Base-by-base conservation (phyloP, 2,329 filamentous ascomycete genomes). In the Apiospora phragmitis region DNA sequence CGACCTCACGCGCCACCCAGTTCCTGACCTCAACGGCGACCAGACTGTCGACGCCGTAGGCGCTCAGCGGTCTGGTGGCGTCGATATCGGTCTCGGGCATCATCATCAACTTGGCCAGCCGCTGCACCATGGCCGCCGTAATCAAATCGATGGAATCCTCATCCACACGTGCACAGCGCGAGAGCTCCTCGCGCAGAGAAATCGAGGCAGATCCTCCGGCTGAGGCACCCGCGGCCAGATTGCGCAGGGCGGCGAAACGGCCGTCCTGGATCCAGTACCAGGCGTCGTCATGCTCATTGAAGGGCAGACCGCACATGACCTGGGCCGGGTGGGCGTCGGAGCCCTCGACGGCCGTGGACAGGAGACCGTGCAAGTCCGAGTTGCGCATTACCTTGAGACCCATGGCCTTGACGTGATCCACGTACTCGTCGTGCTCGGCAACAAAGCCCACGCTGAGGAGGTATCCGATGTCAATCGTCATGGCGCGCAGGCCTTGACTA, bases 381-480 rank as follows among this genome's bases (percentile, higher is more conserved):
- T 38, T 62, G 18, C 55, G 55, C 55, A 62, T 62, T 21, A 62
- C 55, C 55, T 62, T 62, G 32, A 62, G 55, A 24, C 55, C 55
- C 55, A 62, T 62, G 29, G 55, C 55, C 32, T 62, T 62, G 18
- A 62, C 55, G 32, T 62, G 55, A 8, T 62, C 55, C 32, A 62
- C 55, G 55, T 62, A 62, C 32, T 62, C 55, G 32, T 62, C 55
- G 32, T 68, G 26, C 42, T 47, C 65, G 16, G 70, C 51, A 1
- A 72, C 65, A 43, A 66, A 74, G 18, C 72, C 72, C 2, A 68
- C 62, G 32, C 70, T 70, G 29, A 65, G 51, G 26, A 83, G 71
- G 1, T 72, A 70, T 1, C 81, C 80, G n/a, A 83, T 75, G 69
- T 83, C 75, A 7, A 83, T 75, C 16, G 71, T 70, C 0, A 75